Percentiles rank a stretch among this genome's conserved stretches.
Conservation (phyloP, 495 filamentous ascomycete genomes). For the Tirmania nivea region DNA sequence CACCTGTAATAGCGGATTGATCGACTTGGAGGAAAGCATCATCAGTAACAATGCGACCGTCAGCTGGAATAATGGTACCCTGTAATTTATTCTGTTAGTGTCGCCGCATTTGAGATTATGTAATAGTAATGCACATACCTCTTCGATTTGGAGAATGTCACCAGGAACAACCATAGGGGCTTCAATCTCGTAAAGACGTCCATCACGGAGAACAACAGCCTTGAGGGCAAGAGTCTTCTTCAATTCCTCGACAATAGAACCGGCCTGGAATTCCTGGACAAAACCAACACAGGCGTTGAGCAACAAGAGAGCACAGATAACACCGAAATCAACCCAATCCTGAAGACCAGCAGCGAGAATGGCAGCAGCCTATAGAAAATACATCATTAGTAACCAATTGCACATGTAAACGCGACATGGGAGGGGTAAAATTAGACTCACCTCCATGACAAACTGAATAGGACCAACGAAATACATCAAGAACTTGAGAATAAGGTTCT, state of each 20-base stretch:
- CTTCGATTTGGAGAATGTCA: constrained; percentile 73
- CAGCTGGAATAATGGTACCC: constrained; percentile 76
- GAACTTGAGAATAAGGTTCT: constrained; percentile 67
- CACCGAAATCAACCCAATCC: constrained; percentile 67
- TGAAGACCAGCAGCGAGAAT: constrained; percentile 58
- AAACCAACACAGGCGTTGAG: constrained; percentile 77
- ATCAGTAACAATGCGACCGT: constrained; percentile 62
- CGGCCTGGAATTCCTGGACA: constrained; percentile 72
- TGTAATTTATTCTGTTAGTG: constrained; percentile 4
- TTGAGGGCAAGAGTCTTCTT: constrained; percentile 78
- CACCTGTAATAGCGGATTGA: constrained; percentile 78
- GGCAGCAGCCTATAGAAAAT: constrained; percentile 35
- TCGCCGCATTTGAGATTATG: neutral
- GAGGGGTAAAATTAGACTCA: constrained; percentile 22
- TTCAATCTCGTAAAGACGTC: constrained; percentile 46
- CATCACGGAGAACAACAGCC: constrained; percentile 64
- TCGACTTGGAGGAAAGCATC: constrained; percentile 71
- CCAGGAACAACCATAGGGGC: constrained; percentile 66
- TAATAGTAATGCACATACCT: constrained; percentile 26
- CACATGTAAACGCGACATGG: neutral
- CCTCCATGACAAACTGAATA: constrained; percentile 90
- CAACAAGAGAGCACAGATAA: constrained; percentile 48
- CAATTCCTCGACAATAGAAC: constrained; percentile 75
- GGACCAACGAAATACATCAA: constrained; percentile 68
- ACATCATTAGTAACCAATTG: constrained; percentile 4